Conservation (phyloP, 2,329 filamentous ascomycete genomes). For the Celoporthe dispersa region DNA sequence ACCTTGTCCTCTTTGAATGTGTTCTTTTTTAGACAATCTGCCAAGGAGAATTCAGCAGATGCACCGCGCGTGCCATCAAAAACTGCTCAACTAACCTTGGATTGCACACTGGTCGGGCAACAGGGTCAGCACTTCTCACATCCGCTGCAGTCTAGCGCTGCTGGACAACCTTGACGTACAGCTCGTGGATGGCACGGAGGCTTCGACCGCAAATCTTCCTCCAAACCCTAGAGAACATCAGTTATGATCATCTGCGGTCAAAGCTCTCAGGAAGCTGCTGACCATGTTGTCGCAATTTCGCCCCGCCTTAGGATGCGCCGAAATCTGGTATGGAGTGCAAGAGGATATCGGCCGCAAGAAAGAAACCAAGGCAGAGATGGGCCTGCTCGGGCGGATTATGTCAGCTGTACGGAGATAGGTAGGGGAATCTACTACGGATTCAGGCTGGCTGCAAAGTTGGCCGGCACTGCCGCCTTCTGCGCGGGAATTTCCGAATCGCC, state of each 20-base stretch:
- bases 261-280: background rate
- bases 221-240: conserved; percentile 47
- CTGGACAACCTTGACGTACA: conserved; percentile 53
- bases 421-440: background rate
- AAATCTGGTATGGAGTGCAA: background rate
- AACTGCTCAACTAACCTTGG: conserved; percentile 63
- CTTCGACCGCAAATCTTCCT: conserved; percentile 73
- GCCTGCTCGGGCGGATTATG: conserved; percentile 7
- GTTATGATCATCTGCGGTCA: background rate
- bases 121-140: conserved; percentile 6
- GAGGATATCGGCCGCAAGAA: background rate
- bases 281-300: conserved; percentile 21
- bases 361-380: background rate
- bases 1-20: conserved; percentile 77
- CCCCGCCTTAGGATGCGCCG: background rate
- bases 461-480: background rate
- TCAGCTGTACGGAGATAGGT: conserved; percentile 4
- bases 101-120: conserved; percentile 73
- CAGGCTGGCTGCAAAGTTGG: background rate
- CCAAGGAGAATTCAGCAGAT: background rate
- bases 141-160: background rate
- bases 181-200: conserved; percentile 87
- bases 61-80: background rate
- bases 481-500: conserved; percentile 6
- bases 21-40: conserved; percentile 84